Evolutionary conservation across 2,329 filamentous ascomycete genomes (phyloP).

Genomic region (Colletotrichum aenigma): DNA sequence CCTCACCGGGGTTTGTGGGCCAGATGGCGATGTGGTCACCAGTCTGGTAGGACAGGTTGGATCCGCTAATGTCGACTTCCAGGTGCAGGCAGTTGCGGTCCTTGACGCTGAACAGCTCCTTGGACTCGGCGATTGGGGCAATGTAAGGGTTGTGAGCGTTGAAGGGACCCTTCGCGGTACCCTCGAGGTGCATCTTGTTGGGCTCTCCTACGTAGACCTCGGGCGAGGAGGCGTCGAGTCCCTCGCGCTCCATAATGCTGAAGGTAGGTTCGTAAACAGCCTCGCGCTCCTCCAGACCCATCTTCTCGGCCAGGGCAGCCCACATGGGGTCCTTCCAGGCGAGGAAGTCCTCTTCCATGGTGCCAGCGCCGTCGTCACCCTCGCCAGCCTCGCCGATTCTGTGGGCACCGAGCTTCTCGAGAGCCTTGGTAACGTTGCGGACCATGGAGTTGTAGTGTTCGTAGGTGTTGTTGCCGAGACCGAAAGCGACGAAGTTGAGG

Average conservation of each 20-base stretch:
- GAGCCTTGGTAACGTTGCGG: conserved; percentile 81
- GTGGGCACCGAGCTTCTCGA: conserved; percentile 82
- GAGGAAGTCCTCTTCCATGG: conserved; percentile 99
- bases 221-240: conserved; percentile 74
- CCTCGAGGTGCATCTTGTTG: conserved; percentile 93
- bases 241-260: conserved; percentile 76
- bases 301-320: conserved; percentile 79
- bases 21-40: conserved; percentile 97
- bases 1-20: conserved; percentile 92
- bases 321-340: conserved; percentile 99
- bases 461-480: conserved; percentile 98
- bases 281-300: conserved; percentile 93
- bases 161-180: conserved; percentile 83
- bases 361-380: conserved; percentile 96
- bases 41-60: conserved; percentile 91
- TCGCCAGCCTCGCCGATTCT: conserved; percentile 89
- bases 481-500: conserved; percentile 93
- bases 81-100: conserved; percentile 95
- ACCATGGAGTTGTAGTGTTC: conserved; percentile 99
- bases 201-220: conserved; percentile 95
- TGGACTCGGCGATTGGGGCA: conserved; percentile 89
- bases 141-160: conserved; percentile 98
- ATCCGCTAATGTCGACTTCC: conserved; percentile 89
- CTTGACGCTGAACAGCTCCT: conserved; percentile 86
- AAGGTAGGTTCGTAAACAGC: conserved; percentile 95